phyloP scores from a whole-genome alignment of 75 land plant species.

The Pseudotsuga menziesii region DNA sequence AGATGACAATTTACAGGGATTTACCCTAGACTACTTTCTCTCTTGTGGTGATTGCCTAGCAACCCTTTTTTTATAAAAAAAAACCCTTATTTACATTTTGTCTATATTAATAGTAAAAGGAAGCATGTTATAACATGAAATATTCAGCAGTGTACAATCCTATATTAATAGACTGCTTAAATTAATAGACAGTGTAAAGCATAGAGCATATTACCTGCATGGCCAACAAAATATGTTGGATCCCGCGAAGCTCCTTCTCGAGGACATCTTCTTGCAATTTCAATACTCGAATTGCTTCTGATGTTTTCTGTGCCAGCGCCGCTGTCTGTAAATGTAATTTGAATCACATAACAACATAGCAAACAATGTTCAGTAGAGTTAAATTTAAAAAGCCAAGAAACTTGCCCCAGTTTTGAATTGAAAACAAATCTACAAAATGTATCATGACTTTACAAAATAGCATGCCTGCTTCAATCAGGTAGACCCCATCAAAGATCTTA shows the following conservation, averaged over 20 bases:
- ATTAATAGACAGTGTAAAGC: constrained; percentile 3
- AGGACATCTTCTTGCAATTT: constrained; percentile 64
- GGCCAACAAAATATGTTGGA: constrained; percentile 73
- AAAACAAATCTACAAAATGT: background rate
- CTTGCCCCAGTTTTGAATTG: background rate
- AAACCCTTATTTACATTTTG: too few relatives aligned
- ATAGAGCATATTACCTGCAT: constrained; percentile 69
- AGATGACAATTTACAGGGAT: too few relatives aligned
- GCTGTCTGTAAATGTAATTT: constrained; percentile 55
- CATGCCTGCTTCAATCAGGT: background rate
- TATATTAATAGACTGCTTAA: background rate
- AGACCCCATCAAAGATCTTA: background rate
- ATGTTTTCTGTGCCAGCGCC: constrained; percentile 73
- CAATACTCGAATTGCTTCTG: constrained; percentile 70
- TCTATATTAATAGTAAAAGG: too few relatives aligned
- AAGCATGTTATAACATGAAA: too few relatives aligned
- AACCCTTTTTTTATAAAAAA: too few relatives aligned
- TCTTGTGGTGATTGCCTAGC: too few relatives aligned
- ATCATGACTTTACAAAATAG: background rate
- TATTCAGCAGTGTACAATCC: too few relatives aligned
- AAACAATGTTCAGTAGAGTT: background rate
- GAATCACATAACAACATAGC: background rate
- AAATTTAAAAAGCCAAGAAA: background rate
- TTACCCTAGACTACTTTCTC: too few relatives aligned
- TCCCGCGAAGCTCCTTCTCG: constrained; percentile 82